Conservation (phyloP, 2,329 filamentous ascomycete genomes). For the Penicillium nordicum region DNA sequence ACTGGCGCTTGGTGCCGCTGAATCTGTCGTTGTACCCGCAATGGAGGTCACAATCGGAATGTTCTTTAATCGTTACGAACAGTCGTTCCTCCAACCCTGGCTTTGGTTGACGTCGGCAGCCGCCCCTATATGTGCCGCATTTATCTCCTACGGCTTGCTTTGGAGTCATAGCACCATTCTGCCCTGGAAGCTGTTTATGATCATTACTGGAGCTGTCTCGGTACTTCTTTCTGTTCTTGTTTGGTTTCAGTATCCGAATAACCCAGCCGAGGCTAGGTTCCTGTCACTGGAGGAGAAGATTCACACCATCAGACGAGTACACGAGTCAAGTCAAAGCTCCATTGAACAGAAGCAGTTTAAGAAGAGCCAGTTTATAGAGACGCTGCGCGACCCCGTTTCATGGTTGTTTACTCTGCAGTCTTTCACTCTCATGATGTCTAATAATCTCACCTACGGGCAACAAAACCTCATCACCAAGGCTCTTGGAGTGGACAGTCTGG, state of each 20-base stretch:
- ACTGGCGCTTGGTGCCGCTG: conserved; percentile 36
- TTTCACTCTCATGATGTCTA: conserved; percentile 28
- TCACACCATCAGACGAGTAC: conserved; percentile 13
- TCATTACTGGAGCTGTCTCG: conserved; percentile 38
- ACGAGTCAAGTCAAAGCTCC: conserved; percentile 15
- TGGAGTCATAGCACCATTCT: conserved; percentile 26
- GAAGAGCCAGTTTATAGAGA: conserved; percentile 12
- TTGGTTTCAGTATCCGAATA: conserved; percentile 19
- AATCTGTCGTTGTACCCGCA: conserved; percentile 40
- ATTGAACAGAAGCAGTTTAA: conserved; percentile 23
- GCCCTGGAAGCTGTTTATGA: conserved; percentile 28
- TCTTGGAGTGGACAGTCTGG: conserved; percentile 37
- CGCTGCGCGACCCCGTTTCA: conserved; percentile 24
- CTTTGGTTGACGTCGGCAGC: conserved; percentile 44
- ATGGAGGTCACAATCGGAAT: conserved; percentile 43
- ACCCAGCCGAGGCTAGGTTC: conserved; percentile 15
- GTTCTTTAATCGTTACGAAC: conserved; percentile 48
- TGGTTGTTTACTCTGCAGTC: conserved; percentile 31
- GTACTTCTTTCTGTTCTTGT: conserved; percentile 26
- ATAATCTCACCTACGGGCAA: conserved; percentile 42
- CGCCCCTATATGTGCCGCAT: conserved; percentile 36
- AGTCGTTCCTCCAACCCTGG: conserved; percentile 48
- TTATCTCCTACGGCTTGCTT: conserved; percentile 43
- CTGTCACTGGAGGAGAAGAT: conserved; percentile 15
- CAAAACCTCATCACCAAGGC: conserved; percentile 38